Percentiles rank a stretch among this genome's conserved stretches.
These are phyloP conservation scores for Thozetella sp. DNA, from an alignment of 495 filamentous ascomycete species.

Conservation along the genomic window DNA sequence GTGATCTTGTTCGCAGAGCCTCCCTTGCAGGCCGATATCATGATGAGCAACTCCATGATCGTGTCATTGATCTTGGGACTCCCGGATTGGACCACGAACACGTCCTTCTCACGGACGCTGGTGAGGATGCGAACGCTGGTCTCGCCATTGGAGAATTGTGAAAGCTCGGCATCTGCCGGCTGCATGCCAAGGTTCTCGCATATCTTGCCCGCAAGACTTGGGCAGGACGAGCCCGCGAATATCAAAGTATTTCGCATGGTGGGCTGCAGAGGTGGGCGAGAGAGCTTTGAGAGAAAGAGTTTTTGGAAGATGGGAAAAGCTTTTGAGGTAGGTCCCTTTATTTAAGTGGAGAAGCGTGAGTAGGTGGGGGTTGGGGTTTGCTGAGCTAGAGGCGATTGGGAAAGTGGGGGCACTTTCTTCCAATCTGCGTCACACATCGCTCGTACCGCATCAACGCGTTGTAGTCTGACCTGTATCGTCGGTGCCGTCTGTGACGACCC, in stretches of 20 bases:
- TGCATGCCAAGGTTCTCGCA: constrained; percentile 61
- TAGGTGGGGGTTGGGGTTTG: not conserved
- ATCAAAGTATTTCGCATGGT: constrained; percentile 59
- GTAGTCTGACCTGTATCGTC: too few relatives aligned
- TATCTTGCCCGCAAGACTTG: constrained; percentile 57
- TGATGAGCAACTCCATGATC: constrained; percentile 97
- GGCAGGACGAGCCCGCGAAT: constrained; percentile 59
- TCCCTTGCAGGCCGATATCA: constrained; percentile 98
- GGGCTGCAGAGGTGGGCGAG: constrained; percentile 6
- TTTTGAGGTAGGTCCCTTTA: not conserved
- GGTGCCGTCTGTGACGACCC: too few relatives aligned
- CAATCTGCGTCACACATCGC: too few relatives aligned
- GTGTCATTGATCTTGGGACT: constrained; percentile 97
- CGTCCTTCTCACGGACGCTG: constrained; percentile 96
- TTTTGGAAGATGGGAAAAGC: not conserved
- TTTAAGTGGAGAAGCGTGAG: not conserved
- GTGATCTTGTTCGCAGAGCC: constrained; percentile 97
- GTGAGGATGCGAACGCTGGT: constrained; percentile 92
- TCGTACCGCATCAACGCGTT: too few relatives aligned
- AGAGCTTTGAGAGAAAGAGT: constrained; percentile 6
- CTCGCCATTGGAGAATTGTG: constrained; percentile 77
- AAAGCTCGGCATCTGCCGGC: constrained; percentile 57
- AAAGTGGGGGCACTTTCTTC: not conserved
- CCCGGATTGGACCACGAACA: constrained; percentile 97
- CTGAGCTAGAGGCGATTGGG: too few relatives aligned